Conservation (phyloP, 345 rosid genomes). For the Sisymbrium altissimum region DNA sequence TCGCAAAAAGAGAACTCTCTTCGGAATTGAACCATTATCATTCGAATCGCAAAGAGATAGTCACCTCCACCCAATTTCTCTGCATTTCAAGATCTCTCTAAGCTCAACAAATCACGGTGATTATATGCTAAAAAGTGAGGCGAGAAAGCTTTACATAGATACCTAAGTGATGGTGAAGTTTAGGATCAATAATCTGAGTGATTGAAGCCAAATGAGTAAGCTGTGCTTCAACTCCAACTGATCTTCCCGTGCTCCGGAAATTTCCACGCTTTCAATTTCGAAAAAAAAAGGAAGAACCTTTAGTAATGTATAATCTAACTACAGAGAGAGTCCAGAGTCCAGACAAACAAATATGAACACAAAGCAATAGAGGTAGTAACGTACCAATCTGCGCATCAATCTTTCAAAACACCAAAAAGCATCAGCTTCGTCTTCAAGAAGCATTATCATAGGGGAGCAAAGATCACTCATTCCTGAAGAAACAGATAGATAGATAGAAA, state of each 20-base stretch:
- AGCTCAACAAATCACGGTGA: neutral
- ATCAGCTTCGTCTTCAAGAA: slow-evolving; percentile 91
- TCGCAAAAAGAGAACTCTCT: slow-evolving; percentile 96
- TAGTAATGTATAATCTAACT: neutral
- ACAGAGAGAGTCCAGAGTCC: neutral
- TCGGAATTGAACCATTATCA: slow-evolving; percentile 96
- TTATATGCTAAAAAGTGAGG: neutral
- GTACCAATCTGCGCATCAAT: slow-evolving; percentile 96
- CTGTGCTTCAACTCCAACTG: slow-evolving; percentile 91
- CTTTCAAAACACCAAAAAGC: slow-evolving; percentile 99
- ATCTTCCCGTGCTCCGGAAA: slow-evolving; percentile 82
- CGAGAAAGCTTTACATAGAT: slow-evolving; percentile 16
- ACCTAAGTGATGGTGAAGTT: slow-evolving; percentile 98
- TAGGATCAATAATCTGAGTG: slow-evolving; percentile 94
- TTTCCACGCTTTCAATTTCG: slow-evolving; percentile 66
- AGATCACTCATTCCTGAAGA: slow-evolving; percentile 93
- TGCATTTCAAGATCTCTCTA: slow-evolving; percentile 27
- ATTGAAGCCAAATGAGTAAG: slow-evolving; percentile 83
- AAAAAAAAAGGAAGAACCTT: neutral
- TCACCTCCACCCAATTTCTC: slow-evolving; percentile 96
- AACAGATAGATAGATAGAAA: slow-evolving; percentile 1
- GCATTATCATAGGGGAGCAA: slow-evolving; percentile 98
- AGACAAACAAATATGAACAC: neutral
- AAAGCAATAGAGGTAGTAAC: neutral
- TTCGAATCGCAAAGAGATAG: slow-evolving; percentile 92